phyloP scores from a whole-genome alignment of 805 yeast genomes.

The Metschnikowia picachoensis region DNA sequence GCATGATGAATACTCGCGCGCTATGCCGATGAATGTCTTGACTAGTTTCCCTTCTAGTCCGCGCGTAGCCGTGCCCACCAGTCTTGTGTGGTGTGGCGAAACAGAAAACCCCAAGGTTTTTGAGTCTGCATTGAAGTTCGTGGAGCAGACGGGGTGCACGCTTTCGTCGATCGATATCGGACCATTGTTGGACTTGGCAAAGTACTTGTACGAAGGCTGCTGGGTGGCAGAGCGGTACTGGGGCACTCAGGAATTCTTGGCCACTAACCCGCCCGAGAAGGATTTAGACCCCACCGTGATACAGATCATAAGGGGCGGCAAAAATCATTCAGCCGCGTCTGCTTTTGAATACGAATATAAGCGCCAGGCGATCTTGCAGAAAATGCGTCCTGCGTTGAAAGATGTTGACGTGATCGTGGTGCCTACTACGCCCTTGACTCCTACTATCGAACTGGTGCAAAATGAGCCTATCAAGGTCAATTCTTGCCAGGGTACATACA shows the following conservation, averaged over 20 bases:
- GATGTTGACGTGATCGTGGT: conserved; percentile 75
- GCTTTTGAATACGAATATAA: conserved; percentile 83
- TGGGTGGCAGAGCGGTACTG: conserved; percentile 97
- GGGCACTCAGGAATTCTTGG: conserved; percentile 71
- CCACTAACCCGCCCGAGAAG: conserved; percentile 62
- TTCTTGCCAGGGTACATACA: conserved; percentile 96
- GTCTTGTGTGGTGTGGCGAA: conserved; percentile 79
- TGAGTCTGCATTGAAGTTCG: conserved; percentile 51
- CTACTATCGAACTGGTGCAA: conserved; percentile 68
- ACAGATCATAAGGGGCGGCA: conserved; percentile 74
- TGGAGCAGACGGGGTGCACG: conserved; percentile 45
- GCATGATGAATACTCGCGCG: conserved; percentile 77
- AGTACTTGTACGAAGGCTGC: conserved; percentile 92
- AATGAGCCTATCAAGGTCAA: conserved; percentile 79
- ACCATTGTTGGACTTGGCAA: conserved; percentile 76
- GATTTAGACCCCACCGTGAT: conserved; percentile 82
- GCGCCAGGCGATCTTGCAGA: conserved; percentile 73
- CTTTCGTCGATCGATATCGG: conserved; percentile 66
- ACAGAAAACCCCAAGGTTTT: conserved; percentile 69
- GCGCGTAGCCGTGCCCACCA: conserved; percentile 71
- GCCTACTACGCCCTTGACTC: conserved; percentile 93
- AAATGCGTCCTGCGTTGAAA: conserved; percentile 50
- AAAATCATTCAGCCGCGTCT: conserved; percentile 73
- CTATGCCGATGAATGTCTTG: conserved; percentile 63
- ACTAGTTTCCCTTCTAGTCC: conserved; percentile 56